phyloP scores from a whole-genome alignment of 1,284 basidiomycete genomes.

The Trichosporon faecale region DNA sequence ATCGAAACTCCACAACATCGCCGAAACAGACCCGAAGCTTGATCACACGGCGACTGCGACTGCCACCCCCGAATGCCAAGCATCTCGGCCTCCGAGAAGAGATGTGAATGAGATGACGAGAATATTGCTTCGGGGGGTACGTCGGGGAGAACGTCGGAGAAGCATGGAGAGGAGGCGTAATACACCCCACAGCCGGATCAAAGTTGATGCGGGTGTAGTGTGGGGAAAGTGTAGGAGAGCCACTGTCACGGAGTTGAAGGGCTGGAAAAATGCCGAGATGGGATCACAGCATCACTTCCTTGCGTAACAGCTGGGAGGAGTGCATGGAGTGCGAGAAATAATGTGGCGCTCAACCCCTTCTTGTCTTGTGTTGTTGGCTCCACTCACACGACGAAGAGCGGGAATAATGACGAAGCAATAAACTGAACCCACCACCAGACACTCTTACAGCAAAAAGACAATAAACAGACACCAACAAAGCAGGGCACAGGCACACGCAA shows the following conservation, averaged over 20 bases:
- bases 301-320: background rate
- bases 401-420: too few species aligned
- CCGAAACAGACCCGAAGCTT: background rate
- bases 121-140: background rate
- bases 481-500: background rate
- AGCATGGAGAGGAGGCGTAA: background rate
- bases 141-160: background rate
- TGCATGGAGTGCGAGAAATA: background rate
- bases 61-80: background rate
- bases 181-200: background rate
- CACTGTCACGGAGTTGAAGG: background rate
- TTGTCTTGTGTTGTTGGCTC: too few species aligned
- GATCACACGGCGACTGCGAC: background rate
- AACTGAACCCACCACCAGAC: too few species aligned
- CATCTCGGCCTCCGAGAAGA: too few species aligned
- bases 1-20: background rate
- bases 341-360: background rate
- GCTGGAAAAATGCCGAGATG: background rate
- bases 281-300: background rate
- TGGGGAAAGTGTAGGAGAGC: background rate
- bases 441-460: background rate
- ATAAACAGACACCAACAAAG: background rate
- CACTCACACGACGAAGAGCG: background rate
- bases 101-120: background rate
- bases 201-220: background rate